A percentile compares a stretch with the other conserved stretches of the same genome.
Evolutionary conservation across 1,284 basidiomycete species (phyloP).

Genomic region (Somion occarium): DNA sequence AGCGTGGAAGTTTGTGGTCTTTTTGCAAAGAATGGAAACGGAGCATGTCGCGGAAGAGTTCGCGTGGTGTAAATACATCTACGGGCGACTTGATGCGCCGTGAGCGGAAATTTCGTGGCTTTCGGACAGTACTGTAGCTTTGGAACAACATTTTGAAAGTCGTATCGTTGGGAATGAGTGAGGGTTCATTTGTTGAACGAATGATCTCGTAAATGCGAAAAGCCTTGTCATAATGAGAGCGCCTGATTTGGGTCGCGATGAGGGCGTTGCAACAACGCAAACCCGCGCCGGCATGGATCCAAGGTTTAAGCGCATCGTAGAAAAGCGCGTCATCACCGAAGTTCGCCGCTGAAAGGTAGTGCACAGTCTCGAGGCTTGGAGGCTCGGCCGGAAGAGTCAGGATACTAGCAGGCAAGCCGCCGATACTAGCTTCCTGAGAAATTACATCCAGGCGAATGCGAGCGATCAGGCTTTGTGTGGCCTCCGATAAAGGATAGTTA

Average conservation of each 20-base stretch:
- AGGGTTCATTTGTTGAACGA: constrained; percentile 17
- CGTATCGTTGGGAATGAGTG: constrained; percentile 34
- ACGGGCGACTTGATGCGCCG: constrained; percentile 12
- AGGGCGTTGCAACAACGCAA: constrained; percentile 20
- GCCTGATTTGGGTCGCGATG: constrained; percentile 34
- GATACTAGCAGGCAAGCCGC: neutral
- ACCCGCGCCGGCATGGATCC: neutral
- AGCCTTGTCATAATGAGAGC: constrained; percentile 29
- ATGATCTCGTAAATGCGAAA: constrained; percentile 41
- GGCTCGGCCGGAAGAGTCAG: neutral
- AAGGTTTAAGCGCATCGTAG: neutral
- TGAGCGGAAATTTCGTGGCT: constrained; percentile 19
- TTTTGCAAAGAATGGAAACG: constrained; percentile 21
- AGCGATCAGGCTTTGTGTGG: neutral
- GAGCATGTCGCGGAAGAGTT: constrained; percentile 46
- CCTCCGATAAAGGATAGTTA: neutral
- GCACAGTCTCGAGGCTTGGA: neutral
- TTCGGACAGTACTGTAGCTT: constrained; percentile 24
- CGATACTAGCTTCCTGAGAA: neutral
- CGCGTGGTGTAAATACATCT: constrained; percentile 31
- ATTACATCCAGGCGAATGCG: neutral
- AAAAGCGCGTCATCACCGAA: neutral
- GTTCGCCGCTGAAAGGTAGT: neutral
- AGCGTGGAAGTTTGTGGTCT: constrained; percentile 13
- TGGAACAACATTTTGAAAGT: constrained; percentile 45